Base-by-base conservation (phyloP, 148 eudicot species). In the Limonium bicolor region DNA sequence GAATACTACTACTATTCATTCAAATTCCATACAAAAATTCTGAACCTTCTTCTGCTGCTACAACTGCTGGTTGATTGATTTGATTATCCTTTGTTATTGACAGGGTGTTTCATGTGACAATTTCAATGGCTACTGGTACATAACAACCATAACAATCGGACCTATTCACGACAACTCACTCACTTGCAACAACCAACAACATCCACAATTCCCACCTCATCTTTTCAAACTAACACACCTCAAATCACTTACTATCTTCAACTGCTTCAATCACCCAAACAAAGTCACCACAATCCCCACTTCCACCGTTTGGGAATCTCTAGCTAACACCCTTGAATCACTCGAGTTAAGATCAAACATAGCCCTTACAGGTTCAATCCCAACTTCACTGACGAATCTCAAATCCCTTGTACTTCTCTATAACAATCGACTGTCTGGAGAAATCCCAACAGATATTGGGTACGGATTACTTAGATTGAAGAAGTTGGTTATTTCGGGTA, bases 91-190 rank as follows among this genome's bases (percentile, higher is more conserved):
- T 37, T 23, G 14, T 19, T 32, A 60, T 48, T 41, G 32, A 20
- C 94, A 90, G 99, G 99, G 99, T 20, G 88, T 85, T 61, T 71
- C 88, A 46, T 90, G 99, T 76, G 99, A 90, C 58, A 20, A 80
- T 13, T 66, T 54, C 52, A 67, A 85, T 63, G 94, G 77, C 17
- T 67, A 64, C 32, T 90, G 99, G 99, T 81, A 85, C 51, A 82
- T 85, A 13, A 80, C 88, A 28, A 72, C 65, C 27, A 54, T 90
- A 7, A 78, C 34, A 57, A 66, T 90, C 28, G 99, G 99, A 39
- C 85, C 76, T n/a, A 14, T 78, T 49, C 82, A 77, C 41, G 99
- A 90, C 14, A 90, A 90, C 59, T 90, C 99, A 44, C 70, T 81
- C 1, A 52, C 18, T 2, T 90, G 99, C 51, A 54, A 59, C 10